Conservation (phyloP, 352 stramenopile species). For the Pythium oligandrum region DNA sequence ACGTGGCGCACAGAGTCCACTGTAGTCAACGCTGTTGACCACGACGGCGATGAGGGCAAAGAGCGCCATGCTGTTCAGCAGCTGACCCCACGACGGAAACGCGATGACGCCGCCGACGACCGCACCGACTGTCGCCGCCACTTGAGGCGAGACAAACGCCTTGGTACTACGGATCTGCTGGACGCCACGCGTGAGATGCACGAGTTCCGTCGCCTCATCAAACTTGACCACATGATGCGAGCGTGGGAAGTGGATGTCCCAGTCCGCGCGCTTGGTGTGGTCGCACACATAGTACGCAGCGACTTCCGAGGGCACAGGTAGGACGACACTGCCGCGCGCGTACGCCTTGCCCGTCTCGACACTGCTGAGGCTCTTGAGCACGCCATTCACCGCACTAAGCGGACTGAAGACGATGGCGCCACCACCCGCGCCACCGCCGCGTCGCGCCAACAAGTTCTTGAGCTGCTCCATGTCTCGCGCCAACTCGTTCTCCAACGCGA, state of each 20-base stretch:
- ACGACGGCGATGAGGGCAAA: slow-evolving; percentile 39
- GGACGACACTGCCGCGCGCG: slow-evolving; percentile 54
- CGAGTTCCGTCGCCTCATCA: slow-evolving; percentile 71
- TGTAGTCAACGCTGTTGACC: slow-evolving; percentile 52
- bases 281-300: slow-evolving; percentile 56
- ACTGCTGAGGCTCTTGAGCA: slow-evolving; percentile 54
- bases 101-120: slow-evolving; percentile 41
- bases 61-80: slow-evolving; percentile 43
- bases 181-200: slow-evolving; percentile 56
- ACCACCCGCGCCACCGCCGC: neutral
- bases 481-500: slow-evolving; percentile 71
- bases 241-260: slow-evolving; percentile 68
- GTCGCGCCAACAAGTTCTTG: slow-evolving; percentile 43
- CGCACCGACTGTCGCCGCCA: slow-evolving; percentile 35
- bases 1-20: slow-evolving; percentile 38
- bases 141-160: slow-evolving; percentile 40
- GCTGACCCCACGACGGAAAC: slow-evolving; percentile 31
- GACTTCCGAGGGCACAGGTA: slow-evolving; percentile 62
- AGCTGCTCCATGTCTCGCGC: slow-evolving; percentile 58
- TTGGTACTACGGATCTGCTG: slow-evolving; percentile 37
- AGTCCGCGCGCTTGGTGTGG: slow-evolving; percentile 60
- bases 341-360: slow-evolving; percentile 37
- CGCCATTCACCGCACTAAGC: slow-evolving; percentile 40
- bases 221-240: slow-evolving; percentile 61
- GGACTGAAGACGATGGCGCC: slow-evolving; percentile 47